A percentile compares a stretch with the other conserved stretches of the same genome.
Conservation (phyloP, 805 yeast genomes). For the Sugiyamaella boreocaroliniensis region DNA sequence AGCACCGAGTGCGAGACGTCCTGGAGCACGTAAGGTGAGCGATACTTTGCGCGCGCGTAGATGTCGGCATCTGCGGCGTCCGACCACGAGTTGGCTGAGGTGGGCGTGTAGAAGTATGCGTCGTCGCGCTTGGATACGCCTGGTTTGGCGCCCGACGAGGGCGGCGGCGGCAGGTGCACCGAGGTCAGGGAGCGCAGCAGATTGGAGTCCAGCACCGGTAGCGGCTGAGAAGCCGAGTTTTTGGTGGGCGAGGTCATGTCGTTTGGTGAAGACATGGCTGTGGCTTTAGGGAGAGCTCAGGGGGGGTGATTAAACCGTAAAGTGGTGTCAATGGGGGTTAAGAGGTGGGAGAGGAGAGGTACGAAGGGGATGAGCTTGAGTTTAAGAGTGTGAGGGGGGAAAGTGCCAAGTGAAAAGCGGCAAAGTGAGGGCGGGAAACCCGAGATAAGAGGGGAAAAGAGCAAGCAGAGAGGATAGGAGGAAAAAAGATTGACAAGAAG, state of each 20-base stretch:
- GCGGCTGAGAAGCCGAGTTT: background rate
- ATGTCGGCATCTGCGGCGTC: background rate
- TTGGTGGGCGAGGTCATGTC: background rate
- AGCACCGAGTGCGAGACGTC: slow-evolving; percentile 15
- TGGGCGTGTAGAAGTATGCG: background rate
- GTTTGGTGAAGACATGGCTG: background rate
- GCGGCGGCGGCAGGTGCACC: slow-evolving; percentile 39
- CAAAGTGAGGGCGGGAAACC: background rate
- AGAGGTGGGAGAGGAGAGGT: background rate
- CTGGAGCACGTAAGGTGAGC: background rate
- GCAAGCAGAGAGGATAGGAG: too few species aligned
- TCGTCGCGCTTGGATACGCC: slow-evolving; percentile 5
- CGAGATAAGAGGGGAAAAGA: background rate
- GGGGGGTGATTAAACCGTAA: too few species aligned
- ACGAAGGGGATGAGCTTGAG: background rate
- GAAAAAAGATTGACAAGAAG: background rate
- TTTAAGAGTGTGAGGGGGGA: too few species aligned
- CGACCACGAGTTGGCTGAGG: background rate
- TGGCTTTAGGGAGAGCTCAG: too few species aligned
- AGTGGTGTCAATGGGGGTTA: too few species aligned
- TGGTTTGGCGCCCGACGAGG: slow-evolving; percentile 19
- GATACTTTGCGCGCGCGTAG: background rate
- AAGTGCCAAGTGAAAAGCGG: background rate
- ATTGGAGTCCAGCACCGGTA: slow-evolving; percentile 19
- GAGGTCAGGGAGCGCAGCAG: slow-evolving; percentile 35